phyloP scores from a whole-genome alignment of 805 yeast species.

The Starmerella floris region DNA sequence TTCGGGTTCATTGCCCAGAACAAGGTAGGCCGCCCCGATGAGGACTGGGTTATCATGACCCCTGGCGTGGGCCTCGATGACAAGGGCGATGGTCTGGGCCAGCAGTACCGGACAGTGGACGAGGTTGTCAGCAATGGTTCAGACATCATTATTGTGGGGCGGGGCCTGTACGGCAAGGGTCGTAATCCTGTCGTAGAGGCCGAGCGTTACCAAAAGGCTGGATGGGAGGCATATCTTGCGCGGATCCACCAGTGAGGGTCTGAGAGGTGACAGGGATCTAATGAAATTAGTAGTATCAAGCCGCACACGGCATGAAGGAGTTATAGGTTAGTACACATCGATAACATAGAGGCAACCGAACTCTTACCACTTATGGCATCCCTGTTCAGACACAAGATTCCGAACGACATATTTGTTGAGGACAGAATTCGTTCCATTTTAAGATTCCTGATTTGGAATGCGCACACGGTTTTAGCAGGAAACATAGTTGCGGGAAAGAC shows the following conservation, averaged over 20 bases:
- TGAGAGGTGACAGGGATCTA: no score
- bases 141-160: conserved; percentile 93
- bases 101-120: conserved; percentile 85
- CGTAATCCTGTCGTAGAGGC: conserved; percentile 85
- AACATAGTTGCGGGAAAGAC: no score
- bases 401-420: no score
- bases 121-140: conserved; percentile 77
- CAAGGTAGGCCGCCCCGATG: conserved; percentile 57
- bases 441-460: no score
- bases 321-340: no score
- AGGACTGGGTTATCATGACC: conserved; percentile 93
- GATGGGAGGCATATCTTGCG: conserved; percentile 75
- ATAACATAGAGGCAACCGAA: no score
- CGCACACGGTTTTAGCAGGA: no score
- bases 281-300: no score
- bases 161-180: conserved; percentile 90
- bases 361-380: no score
- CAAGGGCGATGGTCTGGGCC: conserved; percentile 90
- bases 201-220: conserved; percentile 77
- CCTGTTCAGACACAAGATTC: no score
- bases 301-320: no score
- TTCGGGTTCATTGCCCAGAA: conserved; percentile 94
- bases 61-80: conserved; percentile 98
- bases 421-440: no score
- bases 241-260: background rate